These are phyloP conservation scores for Euphrasia arctica DNA, from an alignment of 305 asterid genomes.

Conservation along the genomic window DNA sequence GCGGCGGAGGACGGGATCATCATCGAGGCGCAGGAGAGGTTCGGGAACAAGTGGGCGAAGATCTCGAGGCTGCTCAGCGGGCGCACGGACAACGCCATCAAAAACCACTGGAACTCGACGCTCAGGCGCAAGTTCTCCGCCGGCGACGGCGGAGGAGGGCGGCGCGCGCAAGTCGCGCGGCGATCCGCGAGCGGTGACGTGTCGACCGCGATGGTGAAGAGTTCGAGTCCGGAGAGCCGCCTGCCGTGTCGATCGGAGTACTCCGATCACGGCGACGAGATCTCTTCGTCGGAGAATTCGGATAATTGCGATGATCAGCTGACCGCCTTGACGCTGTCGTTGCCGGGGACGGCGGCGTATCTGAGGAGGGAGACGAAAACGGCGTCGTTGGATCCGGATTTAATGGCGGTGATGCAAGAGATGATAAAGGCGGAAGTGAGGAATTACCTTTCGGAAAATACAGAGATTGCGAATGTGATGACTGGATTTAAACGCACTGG, in stretches of 20 bases:
- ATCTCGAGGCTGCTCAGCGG: constrained; percentile 41
- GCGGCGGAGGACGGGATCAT: constrained; percentile 42
- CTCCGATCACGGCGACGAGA: constrained; percentile 28
- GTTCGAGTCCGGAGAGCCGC: constrained; percentile 27
- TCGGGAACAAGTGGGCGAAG: constrained; percentile 50
- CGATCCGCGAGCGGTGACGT: constrained; percentile 31
- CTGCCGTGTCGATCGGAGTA: constrained; percentile 15
- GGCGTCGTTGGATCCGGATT: constrained; percentile 28
- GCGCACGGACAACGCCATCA: constrained; percentile 54
- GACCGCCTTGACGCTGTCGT: constrained; percentile 40
- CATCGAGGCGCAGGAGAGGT: constrained; percentile 32
- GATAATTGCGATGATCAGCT: constrained; percentile 25
- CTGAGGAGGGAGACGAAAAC: constrained; percentile 1
- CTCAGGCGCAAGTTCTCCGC: constrained; percentile 30
- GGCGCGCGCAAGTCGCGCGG: constrained; percentile 23
- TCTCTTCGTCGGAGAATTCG: neutral
- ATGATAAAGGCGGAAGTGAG: constrained; percentile 43
- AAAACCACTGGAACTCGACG: constrained; percentile 55
- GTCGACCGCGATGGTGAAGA: neutral
- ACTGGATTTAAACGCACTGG: no score
- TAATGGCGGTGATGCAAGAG: constrained; percentile 30
- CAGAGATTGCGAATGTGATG: constrained; percentile 6
- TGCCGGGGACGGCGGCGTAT: constrained; percentile 28
- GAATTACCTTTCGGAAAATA: constrained; percentile 27
- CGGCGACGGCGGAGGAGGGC: constrained; percentile 19